These are phyloP conservation scores for Oryza officinalis DNA, from an alignment of 176 grass and related monocot genomes.

Conservation along the genomic window DNA sequence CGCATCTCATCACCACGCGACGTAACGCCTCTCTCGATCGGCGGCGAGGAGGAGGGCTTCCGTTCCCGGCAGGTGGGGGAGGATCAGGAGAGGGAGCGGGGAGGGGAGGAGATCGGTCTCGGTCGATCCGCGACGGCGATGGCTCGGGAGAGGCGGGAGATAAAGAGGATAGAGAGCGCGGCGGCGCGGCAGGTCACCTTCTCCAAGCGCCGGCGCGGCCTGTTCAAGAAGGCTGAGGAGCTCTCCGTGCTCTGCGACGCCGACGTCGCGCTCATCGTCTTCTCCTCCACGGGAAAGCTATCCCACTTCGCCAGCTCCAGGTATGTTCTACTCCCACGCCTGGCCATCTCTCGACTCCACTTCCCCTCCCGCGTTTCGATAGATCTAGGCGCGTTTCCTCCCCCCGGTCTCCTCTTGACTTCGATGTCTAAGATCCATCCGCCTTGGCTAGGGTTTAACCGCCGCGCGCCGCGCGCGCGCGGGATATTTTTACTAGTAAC, in stretches of 20 bases:
- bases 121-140: constrained; percentile 33
- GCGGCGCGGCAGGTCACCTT: constrained; percentile 94
- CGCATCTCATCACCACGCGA: constrained; percentile 9
- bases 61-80: not conserved
- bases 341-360: not conserved
- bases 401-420: not conserved
- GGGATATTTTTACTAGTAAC: not conserved
- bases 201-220: constrained; percentile 88
- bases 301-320: constrained; percentile 88
- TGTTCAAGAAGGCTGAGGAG: constrained; percentile 98
- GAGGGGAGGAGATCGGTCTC: not conserved
- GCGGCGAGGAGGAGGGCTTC: not conserved
- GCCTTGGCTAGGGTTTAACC: constrained; percentile 29
- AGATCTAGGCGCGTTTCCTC: constrained; percentile 39
- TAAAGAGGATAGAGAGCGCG: constrained; percentile 82
- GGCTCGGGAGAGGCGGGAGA: constrained; percentile 84
- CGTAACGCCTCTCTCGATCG: not conserved
- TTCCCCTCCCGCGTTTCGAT: not conserved
- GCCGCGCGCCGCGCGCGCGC: not conserved
- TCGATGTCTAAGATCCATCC: constrained; percentile 37
- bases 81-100: not conserved
- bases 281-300: constrained; percentile 89
- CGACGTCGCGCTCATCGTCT: constrained; percentile 90
- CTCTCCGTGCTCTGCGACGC: constrained; percentile 88
- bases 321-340: constrained; percentile 20